These are phyloP conservation scores for Rhodofomes roseus DNA, from an alignment of 1,284 basidiomycete species.

Conservation along the genomic window DNA sequence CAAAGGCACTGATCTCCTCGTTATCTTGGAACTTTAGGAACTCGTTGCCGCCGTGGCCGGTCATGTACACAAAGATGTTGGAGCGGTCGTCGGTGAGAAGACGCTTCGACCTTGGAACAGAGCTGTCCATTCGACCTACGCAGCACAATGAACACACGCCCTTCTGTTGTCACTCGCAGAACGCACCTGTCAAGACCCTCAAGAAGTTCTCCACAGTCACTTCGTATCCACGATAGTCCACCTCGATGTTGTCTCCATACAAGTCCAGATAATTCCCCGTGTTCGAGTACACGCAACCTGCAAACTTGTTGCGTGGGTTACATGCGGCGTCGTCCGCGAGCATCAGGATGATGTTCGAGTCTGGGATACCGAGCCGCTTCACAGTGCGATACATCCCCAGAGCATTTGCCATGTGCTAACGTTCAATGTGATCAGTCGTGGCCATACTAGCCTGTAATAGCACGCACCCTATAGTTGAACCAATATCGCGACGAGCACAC, in stretches of 20 bases:
- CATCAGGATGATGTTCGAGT: constrained; percentile 99
- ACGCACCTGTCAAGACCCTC: constrained; percentile 80
- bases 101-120: constrained; percentile 87
- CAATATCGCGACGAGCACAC: constrained; percentile 94
- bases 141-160: background rate
- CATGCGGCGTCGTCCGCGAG: constrained; percentile 96
- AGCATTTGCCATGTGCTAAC: constrained; percentile 96
- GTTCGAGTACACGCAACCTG: constrained; percentile 89
- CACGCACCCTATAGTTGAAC: constrained; percentile 94
- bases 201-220: constrained; percentile 97
- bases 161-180: too few relatives aligned
- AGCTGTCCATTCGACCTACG: constrained; percentile 67
- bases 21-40: constrained; percentile 99
- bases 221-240: constrained; percentile 97
- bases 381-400: constrained; percentile 99
- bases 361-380: constrained; percentile 95
- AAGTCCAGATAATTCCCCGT: constrained; percentile 78
- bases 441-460: background rate
- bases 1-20: constrained; percentile 95
- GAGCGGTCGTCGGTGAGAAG: constrained; percentile 89
- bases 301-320: constrained; percentile 89
- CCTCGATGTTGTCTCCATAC: constrained; percentile 96
- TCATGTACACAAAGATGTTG: constrained; percentile 98
- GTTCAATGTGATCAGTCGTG: background rate
- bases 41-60: constrained; percentile 96